Base-by-base conservation (phyloP, 495 filamentous ascomycete species). In the Achaetomiella virescens region DNA sequence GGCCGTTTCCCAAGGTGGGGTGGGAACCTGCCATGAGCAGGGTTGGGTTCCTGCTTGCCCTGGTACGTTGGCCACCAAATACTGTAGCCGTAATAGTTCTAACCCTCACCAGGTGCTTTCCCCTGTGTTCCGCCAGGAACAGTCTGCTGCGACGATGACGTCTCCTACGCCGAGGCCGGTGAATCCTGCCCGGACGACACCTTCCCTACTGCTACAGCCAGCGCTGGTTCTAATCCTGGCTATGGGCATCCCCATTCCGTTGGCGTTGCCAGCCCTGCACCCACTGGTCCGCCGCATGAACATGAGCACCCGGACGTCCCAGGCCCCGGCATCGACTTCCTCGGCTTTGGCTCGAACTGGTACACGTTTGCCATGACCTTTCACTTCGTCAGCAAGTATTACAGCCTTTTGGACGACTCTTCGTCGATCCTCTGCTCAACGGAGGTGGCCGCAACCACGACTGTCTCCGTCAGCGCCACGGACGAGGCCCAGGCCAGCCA, bases 71-170 rank as follows among this genome's bases (percentile, higher is more conserved):
- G 11, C 3, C 9, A 6, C 14, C 27, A 31, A 5, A 22, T 27
- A 18, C 6, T 18, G 40, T 8, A 15, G 15, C 8, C 25, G 12
- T 20, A 21, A 22, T 14, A 15, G 3, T 10, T 27, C 17, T 42
- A 10, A 31, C 20, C 14, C 20, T 3, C 2, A 8, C 3, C 33
- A 61, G 59, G 59, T 4, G 18, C 24, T 36, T 54, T 57, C 14
- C 9, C 43, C 21, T 61, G 59, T 44, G 43, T 61, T 18, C 49
- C 54, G 3, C 44, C 49, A 0, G 59, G 59, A 1, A 49, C 43
- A 8, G 40, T 54, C 24, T 61, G 59, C 59, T 61, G 59, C 54
- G 49, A 54, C 17, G 54, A 57, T 29, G 59, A 48, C 15, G 11
- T 46, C 6, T 44, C 43, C 1, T 61, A 57, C 36, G 59, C 41